Evolutionary conservation across 805 yeast genomes (phyloP), one percentile per base, ranked within the genome.

Genomic region (Pichia manshurica): DNA sequence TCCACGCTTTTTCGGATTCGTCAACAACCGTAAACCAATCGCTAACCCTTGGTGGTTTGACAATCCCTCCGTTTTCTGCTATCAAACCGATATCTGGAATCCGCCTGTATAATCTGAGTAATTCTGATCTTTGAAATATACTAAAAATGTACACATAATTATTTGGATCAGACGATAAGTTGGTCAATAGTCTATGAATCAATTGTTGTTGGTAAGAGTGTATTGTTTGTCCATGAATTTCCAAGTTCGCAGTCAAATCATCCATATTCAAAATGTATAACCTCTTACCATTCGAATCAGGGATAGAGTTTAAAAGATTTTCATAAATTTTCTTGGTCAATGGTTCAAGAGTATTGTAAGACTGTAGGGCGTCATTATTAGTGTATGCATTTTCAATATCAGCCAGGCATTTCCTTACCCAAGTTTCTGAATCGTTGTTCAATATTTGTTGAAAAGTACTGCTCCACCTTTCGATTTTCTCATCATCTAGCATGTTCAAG

Each of bases 21-120:
- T 78, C 77, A 28, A 79, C 78, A 20, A 84, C 70, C 2, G 84
- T 73, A 42, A 75, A 65, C 95, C 95, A 87, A 12, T 70, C 65
- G 15, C 70, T 64, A 23, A 69, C 54, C 19, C 77, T 73, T 15
- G 75, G 74, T 17, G 79, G 58, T 61, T 77, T 81, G 31, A 91
- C 73, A 57, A 77, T 87, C 0, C 88, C 95, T 33, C 98, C 98
- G 60, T 84, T 82, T 64, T 90, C 98, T 1, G 96, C 95, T 53
- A 91, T 81, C 45, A 91, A 69, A 0, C 97, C 97, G 28, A 90
- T 59, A 36, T 78, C 78, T 1, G 84, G 78, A 4, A 80, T 74
- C 54, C 87, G 75, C 17, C 83, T 72, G 66, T 82, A 89, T 45
- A 79, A 67, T 46, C 86, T 72, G 51, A 84, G 86, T 59, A 90